Base-by-base conservation (phyloP, 2,329 filamentous ascomycete species). In the Verticillium nubilum region DNA sequence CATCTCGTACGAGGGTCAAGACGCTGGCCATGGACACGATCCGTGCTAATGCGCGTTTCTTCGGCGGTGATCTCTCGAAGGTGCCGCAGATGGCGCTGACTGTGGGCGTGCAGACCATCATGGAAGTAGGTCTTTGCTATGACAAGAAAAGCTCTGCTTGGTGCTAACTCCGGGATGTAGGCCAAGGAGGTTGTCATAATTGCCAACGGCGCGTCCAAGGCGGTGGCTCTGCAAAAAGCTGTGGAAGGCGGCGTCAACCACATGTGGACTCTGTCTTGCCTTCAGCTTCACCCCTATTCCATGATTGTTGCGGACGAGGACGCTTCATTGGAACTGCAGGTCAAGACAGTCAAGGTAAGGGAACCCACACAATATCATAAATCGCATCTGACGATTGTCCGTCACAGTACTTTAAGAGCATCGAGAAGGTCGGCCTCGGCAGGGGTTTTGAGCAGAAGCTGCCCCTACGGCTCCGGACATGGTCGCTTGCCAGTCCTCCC, bases 1-100 rank as follows among this genome's bases (percentile, higher is more conserved):
- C 80, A 63, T 89, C 86, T 58, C 81, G 87, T 50, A 92, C 89
- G 2, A 80, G 89, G 57, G 87, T 92, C 67, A 92, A 92, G 81
- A 91, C 89, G 1, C 77, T 92, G 55, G 88, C 89, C 28, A 90
- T 90, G 69, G 89, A 92, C 72, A 92, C 89, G 42, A 89, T 91
- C 60, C 74, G 90, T 1, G 89, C 88, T 56, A 92, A 92, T 71
- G 88, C 86, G 29, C 79, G 89, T 58, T 92, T 92, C 60, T 67
- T 67, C 15, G 64, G 60, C 0, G 65, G 64, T 2, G 63, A 67
- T 19, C 19, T 66, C 52, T 53, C 56, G 2, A 59, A 62, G 47
- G 66, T 67, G 1, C 66, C 66, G 4, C 60, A 58, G 9, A 67
- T 66, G 64, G 66, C 66, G 2, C 26, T 67, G 55, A 67, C 66